Evolutionary conservation across 1,284 basidiomycete species (phyloP), one percentile per base, ranked within the genome.

Genomic region (Coriolopsis trogii): DNA sequence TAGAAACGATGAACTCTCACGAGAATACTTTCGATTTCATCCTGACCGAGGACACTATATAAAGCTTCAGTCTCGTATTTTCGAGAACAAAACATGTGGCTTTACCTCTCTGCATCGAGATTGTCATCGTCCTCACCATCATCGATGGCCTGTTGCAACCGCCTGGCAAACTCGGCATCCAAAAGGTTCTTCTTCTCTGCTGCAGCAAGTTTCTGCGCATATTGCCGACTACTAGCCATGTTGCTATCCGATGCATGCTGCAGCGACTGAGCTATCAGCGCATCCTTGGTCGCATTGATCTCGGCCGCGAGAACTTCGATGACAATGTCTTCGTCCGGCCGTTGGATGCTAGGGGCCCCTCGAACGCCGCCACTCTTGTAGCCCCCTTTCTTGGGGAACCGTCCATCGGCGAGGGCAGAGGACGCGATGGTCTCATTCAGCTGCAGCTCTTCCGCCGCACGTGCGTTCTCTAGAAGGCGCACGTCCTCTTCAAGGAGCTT

Each of bases 131-230:
- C 48, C 4, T 68, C 64, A 13, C 63, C 62, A 24, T 52, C 41
- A 15, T 70, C 63, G 28, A 69, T 55, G 6, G 65, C 60, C 6
- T 62, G 63, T 49, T 74, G 73, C 21, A 75, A 57, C n/a, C 60
- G 64, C 28, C 61, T 63, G 5, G 73, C 73, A 53, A 73, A 75
- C 53, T 72, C 72, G 9, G 67, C 63, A 56, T 75, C 73, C 4
- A 73, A 50, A 18, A 64, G 52, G n/a, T 63, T 38, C 57, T 73
- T 74, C 62, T 68, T 72, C 58, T 75, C 73, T 16, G 67, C 64
- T 7, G 73, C 73, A 12, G 70, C 70, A n/a, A 73, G 53, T 51
- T 63, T 70, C 55, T 68, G 71, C 8, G 73, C 73, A 44, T 66
- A 67, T 46, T 73, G 71, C 33, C 54, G 53, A 41, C 69, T 64